These are phyloP conservation scores for Blastomyces parvus DNA, from an alignment of 2,329 filamentous ascomycete species.

Conservation along the genomic window DNA sequence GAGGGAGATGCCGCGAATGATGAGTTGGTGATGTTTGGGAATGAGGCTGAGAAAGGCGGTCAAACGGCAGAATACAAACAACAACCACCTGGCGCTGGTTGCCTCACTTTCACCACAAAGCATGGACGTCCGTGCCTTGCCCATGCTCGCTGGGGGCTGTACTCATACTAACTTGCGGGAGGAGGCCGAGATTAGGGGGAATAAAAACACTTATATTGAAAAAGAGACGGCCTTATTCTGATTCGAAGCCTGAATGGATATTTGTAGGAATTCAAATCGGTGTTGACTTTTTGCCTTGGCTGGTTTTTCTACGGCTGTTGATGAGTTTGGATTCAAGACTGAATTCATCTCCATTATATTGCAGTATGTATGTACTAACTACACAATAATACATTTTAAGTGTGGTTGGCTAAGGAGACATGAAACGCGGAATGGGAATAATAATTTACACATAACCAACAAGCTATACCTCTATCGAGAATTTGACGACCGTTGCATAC, in stretches of 20 bases:
- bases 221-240: background rate
- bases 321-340: background rate
- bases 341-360: background rate
- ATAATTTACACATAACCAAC: background rate
- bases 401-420: background rate
- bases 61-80: conserved; percentile 8
- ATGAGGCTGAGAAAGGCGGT: conserved; percentile 10
- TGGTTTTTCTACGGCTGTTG: background rate
- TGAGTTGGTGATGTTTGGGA: conserved; percentile 1
- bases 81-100: conserved; percentile 5
- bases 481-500: background rate
- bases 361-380: background rate
- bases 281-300: background rate
- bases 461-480: background rate
- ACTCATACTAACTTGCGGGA: background rate
- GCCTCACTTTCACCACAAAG: conserved; percentile 22
- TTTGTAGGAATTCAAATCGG: background rate
- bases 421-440: conserved; percentile 3
- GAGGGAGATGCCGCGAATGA: background rate
- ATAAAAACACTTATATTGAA: background rate
- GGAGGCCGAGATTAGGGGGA: background rate
- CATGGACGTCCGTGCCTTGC: background rate
- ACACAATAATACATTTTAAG: background rate
- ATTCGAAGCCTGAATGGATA: background rate
- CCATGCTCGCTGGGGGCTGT: background rate